Percentiles rank a stretch among this genome's conserved stretches.
Conservation (phyloP, 2,329 filamentous ascomycete species). For the Cladophialophora bantiana region DNA sequence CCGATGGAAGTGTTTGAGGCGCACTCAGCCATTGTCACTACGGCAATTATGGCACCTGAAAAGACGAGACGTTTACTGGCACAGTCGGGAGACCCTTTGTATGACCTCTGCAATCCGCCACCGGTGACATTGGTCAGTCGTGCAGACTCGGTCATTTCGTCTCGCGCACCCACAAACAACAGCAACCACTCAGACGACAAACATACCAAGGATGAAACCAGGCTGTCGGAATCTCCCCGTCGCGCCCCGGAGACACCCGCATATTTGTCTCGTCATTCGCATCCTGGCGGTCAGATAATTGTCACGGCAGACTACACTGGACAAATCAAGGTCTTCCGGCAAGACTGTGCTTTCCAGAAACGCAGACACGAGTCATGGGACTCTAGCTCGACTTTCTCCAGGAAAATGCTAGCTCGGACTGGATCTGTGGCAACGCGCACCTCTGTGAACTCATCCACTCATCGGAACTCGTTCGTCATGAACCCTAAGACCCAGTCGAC, state of each 20-base stretch:
- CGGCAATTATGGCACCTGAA: conserved; percentile 82
- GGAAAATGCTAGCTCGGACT: conserved; percentile 64
- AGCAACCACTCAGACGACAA: conserved; percentile 46
- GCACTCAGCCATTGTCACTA: conserved; percentile 85
- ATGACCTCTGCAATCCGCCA: conserved; percentile 93
- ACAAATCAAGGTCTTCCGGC: conserved; percentile 90
- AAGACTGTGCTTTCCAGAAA: conserved; percentile 88
- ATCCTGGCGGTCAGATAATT: conserved; percentile 85
- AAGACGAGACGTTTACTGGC: conserved; percentile 79
- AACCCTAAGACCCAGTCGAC: conserved; percentile 56
- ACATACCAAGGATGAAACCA: conserved; percentile 34
- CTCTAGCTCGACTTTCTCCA: conserved; percentile 76
- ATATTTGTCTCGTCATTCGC: conserved; percentile 77
- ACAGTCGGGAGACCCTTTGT: conserved; percentile 88
- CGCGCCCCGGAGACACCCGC: conserved; percentile 73
- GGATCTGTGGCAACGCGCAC: conserved; percentile 65
- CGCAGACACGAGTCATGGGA: conserved; percentile 80
- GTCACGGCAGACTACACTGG: conserved; percentile 89
- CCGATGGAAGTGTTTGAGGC: conserved; percentile 91
- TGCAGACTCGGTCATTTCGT: conserved; percentile 66
- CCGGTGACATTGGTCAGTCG: conserved; percentile 81
- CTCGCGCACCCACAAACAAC: conserved; percentile 54
- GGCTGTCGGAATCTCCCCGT: conserved; percentile 41
- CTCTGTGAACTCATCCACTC: conserved; percentile 55
- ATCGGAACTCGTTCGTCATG: conserved; percentile 45